These are phyloP conservation scores for Dioscorea alata DNA, from an alignment of 106 monocot species.

Conservation along the genomic window DNA sequence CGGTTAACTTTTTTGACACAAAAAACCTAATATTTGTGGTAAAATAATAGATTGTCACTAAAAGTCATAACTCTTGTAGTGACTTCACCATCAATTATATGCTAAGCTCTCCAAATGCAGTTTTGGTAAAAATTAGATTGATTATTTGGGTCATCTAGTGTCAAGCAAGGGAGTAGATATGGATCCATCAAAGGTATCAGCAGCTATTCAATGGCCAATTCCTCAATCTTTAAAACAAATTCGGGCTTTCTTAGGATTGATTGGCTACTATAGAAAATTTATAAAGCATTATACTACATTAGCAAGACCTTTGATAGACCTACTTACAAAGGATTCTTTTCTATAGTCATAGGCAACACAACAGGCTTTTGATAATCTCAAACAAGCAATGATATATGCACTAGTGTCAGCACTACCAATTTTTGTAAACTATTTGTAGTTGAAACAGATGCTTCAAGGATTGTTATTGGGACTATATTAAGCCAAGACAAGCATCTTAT, in stretches of 20 bases:
- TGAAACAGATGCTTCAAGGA: no score
- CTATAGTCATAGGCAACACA: not conserved
- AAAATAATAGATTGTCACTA: no score
- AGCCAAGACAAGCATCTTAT: no score
- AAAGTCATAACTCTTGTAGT: no score
- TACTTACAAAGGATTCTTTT: not conserved
- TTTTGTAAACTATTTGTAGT: no score
- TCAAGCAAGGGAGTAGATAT: not conserved
- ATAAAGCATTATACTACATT: not conserved
- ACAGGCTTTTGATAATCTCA: no score
- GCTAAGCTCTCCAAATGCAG: not conserved
- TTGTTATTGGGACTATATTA: no score
- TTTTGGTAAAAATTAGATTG: not conserved
- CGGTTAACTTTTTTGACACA: no score
- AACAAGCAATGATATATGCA: no score
- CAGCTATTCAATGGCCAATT: not conserved
- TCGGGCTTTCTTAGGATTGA: not conserved
- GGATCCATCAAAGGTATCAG: not conserved
- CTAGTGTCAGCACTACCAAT: no score
- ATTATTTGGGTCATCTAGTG: not conserved
- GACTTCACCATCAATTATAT: not conserved
- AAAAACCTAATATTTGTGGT: no score
- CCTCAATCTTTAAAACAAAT: not conserved
- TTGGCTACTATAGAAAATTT: not conserved
- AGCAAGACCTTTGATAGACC: not conserved